Conservation (phyloP, 352 stramenopile species). For the Phytopythium boreale region DNA sequence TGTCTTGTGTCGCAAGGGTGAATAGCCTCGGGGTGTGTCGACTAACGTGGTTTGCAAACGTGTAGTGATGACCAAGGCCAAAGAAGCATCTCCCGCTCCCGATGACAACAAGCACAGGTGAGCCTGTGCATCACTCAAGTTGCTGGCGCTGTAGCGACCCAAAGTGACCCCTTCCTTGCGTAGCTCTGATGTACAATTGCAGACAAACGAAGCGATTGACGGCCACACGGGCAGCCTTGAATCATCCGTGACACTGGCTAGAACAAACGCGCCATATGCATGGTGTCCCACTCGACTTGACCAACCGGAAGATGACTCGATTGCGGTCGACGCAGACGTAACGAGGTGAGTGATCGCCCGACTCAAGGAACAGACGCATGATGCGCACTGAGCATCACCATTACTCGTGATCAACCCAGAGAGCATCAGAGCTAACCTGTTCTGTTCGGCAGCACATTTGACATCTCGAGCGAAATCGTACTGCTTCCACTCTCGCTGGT, state of each 20-base stretch:
- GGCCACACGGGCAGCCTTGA: not conserved
- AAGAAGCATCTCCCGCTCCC: not conserved
- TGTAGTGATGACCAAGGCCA: not conserved
- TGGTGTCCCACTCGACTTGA: not conserved
- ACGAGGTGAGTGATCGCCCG: not conserved
- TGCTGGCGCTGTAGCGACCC: not conserved
- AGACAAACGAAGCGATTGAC: not conserved
- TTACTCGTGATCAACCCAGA: not conserved
- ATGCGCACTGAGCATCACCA: not conserved
- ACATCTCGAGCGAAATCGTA: constrained; percentile 1
- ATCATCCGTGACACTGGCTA: not conserved
- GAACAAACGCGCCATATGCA: not conserved
- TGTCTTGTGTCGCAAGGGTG: not conserved
- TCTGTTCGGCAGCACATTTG: not conserved
- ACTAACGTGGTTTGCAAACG: not conserved
- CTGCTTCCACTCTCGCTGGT: constrained; percentile 1
- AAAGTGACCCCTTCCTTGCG: not conserved
- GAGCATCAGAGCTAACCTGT: not conserved
- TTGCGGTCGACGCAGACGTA: not conserved
- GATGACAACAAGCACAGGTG: not conserved
- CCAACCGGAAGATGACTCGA: not conserved
- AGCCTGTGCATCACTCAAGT: not conserved
- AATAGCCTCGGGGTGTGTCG: not conserved
- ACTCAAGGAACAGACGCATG: not conserved
- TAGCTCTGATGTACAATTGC: no score